Base-by-base conservation (phyloP, 2,329 filamentous ascomycete species). In the Chrysoporthe deuterocubensis region DNA sequence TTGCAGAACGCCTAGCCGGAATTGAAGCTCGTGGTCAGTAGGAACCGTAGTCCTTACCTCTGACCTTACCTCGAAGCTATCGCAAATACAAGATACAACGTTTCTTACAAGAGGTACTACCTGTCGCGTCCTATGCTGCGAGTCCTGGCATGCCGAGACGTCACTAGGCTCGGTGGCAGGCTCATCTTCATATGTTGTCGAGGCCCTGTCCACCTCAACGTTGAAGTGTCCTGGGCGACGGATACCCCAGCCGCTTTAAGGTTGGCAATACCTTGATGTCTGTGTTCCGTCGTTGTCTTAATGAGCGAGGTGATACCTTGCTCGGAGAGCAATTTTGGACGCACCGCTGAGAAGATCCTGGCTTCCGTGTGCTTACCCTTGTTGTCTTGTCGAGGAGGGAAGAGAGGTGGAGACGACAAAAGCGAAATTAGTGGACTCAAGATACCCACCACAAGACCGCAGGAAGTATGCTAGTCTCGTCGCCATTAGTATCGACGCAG, bases 401-500 rank as follows among this genome's bases (percentile, higher is more conserved):
- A 70, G 62, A 63, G 62, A 69, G 66, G 67, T 67, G 65, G 72
- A 70, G 69, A 71, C 67, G 64, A 69, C 46, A 69, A 67, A 70
- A 67, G 66, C 64, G 69, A 71, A 69, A 70, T 65, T 52, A 66
- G 71, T 73, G 65, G 70, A 71, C 64, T 69, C 66, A 64, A 68
- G 77, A 83, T 82, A 84, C 83, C 83, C 82, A 85, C 82, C 81
- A 76, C 77, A 79, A 79, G 77, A 79, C 75, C 71, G 69, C 57
- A 59, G 67, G 60, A 69, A 78, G 76, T 79, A 76, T 71, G 70
- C 58, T 61, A 68, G 54, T 70, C 74, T 77, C 78, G 76, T 77
- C 76, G 76, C 81, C 26, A 68, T 70, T 82, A 89, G 80, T 90
- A 90, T 71, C 88, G 86, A 71, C 88, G 87, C 70, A 90, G 76